Evolutionary conservation across 192 early-diverging fungal species (phyloP).

Genomic region (Funneliformis mosseae): DNA sequence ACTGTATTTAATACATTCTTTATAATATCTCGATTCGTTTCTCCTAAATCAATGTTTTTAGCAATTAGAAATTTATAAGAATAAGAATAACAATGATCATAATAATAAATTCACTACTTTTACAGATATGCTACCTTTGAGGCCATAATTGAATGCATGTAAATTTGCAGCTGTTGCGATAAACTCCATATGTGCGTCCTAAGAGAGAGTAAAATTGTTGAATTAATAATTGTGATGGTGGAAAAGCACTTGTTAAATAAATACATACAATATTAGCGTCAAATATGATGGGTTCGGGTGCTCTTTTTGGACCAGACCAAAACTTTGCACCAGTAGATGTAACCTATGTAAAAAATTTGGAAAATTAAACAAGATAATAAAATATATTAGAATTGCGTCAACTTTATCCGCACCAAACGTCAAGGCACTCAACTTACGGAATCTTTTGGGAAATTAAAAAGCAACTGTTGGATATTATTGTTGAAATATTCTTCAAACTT

Average conservation of each 20-base stretch:
- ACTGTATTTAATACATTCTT: slow-evolving; percentile 58
- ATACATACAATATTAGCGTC: slow-evolving; percentile 66
- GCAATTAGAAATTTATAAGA: slow-evolving; percentile 46
- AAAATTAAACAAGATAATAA: no score
- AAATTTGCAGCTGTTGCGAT: slow-evolving; percentile 90
- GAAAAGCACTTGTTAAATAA: neutral
- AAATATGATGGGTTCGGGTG: slow-evolving; percentile 82
- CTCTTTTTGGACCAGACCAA: slow-evolving; percentile 98
- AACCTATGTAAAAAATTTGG: slow-evolving; percentile 41
- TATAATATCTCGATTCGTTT: slow-evolving; percentile 74
- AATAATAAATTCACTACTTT: no score
- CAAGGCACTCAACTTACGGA: slow-evolving; percentile 46
- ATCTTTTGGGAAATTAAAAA: slow-evolving; percentile 98
- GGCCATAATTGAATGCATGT: slow-evolving; percentile 94
- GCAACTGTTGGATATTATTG: slow-evolving; percentile 91
- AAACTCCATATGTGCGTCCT: slow-evolving; percentile 84
- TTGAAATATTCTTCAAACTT: slow-evolving; percentile 93
- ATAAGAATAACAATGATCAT: neutral
- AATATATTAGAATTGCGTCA: no score
- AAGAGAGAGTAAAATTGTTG: neutral
- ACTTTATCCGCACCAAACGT: no score
- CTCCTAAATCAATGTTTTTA: slow-evolving; percentile 70
- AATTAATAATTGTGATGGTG: neutral
- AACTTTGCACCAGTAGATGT: slow-evolving; percentile 89
- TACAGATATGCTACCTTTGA: slow-evolving; percentile 59